Evolutionary conservation across 2,329 filamentous ascomycete species (phyloP).

Genomic region (Diatrype stigma): DNA sequence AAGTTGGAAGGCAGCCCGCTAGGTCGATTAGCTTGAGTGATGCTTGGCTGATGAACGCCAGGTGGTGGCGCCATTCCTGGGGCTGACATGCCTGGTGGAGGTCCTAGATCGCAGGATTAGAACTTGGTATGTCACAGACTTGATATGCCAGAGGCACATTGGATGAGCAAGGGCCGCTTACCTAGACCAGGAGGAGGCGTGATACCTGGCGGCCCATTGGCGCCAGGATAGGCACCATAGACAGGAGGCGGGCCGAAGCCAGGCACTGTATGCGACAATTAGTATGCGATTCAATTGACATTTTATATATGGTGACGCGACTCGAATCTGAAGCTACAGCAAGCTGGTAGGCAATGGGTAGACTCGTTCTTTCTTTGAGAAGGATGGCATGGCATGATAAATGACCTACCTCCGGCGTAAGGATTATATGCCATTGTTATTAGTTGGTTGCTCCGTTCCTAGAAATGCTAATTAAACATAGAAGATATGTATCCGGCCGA

Average conservation of each 20-base stretch:
- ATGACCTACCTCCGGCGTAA: conserved; percentile 40
- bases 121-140: conserved; percentile 1
- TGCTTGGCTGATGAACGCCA: conserved; percentile 71
- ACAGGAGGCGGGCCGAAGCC: conserved; percentile 72
- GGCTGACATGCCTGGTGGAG: conserved; percentile 76
- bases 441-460: conserved; percentile 3
- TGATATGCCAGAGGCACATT: conserved; percentile 7
- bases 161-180: conserved; percentile 38
- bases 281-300: too few relatives aligned
- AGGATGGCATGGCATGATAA: too few relatives aligned
- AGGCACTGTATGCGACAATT: conserved; percentile 40
- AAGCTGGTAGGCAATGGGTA: too few relatives aligned
- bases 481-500: too few relatives aligned
- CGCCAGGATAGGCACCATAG: conserved; percentile 66
- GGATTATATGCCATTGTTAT: conserved; percentile 55
- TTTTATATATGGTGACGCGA: too few relatives aligned
- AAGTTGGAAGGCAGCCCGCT: conserved; percentile 78
- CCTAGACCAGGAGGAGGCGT: conserved; percentile 78
- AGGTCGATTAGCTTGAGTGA: conserved; percentile 73
- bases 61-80: conserved; percentile 77
- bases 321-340: too few relatives aligned
- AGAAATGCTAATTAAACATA: too few relatives aligned
- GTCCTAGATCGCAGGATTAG: conserved; percentile 42
- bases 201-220: conserved; percentile 60
- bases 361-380: too few relatives aligned